Percentiles rank a stretch among this genome's conserved stretches.
Evolutionary conservation across 257 asterid genomes (phyloP).

Genomic region (Solanum sitiens): DNA sequence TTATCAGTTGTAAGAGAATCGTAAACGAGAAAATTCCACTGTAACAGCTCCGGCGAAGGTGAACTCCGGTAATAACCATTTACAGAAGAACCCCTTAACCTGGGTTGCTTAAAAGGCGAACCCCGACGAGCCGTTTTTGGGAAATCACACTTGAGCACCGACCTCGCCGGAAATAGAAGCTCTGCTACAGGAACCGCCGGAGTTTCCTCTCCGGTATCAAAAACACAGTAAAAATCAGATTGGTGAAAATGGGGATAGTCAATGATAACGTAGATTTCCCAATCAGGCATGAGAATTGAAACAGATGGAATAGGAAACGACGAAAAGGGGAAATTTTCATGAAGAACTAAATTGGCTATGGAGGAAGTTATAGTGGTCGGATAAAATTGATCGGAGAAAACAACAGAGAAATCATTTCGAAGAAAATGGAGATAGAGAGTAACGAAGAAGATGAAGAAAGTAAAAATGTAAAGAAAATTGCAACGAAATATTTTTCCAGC

Average conservation of each 20-base stretch:
- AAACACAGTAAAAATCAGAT: constrained; percentile 25
- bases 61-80: neutral
- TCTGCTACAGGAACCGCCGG: constrained; percentile 38
- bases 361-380: neutral
- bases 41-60: constrained; percentile 16
- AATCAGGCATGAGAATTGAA: constrained; percentile 59
- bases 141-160: constrained; percentile 31
- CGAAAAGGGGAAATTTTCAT: constrained; percentile 9
- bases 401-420: constrained; percentile 12
- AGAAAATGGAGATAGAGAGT: constrained; percentile 45
- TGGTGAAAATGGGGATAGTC: neutral
- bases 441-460: constrained; percentile 34
- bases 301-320: constrained; percentile 15
- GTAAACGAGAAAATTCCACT: constrained; percentile 46
- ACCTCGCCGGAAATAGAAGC: constrained; percentile 47
- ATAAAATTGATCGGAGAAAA: neutral
- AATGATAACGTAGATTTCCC: constrained; percentile 68
- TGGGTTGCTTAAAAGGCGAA: constrained; percentile 42
- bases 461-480: constrained; percentile 34
- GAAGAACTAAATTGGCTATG: constrained; percentile 4
- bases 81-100: constrained; percentile 5
- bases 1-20: constrained; percentile 55
- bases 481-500: constrained; percentile 28
- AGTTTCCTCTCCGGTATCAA: constrained; percentile 19
- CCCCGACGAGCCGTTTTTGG: constrained; percentile 27